Evolutionary conservation across 2,329 filamentous ascomycete genomes (phyloP), one percentile per base, ranked within the genome.

Genomic region (Moelleriella libera): DNA sequence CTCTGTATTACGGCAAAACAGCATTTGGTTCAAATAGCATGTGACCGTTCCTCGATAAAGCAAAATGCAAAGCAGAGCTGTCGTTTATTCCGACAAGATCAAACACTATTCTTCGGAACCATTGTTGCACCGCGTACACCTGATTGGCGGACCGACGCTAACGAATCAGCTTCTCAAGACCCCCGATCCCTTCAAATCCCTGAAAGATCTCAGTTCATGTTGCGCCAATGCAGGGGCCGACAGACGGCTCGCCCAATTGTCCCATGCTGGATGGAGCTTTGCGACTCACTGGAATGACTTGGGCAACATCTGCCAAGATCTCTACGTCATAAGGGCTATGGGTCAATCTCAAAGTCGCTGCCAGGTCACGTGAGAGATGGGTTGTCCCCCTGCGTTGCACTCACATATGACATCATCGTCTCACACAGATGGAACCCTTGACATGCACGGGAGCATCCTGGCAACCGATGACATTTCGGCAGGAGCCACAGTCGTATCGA

Each of bases 181-280:
- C 34, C 34, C 34, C 34, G 8, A 37, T 37, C 34, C 34, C 34
- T 37, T 2, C 8, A 37, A 37, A 12, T 12, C 41, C 10, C 9
- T 42, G 41, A 29, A 44, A 41, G 21, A 28, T 21, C 32, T 34
- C 32, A 41, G 11, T 37, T 34, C 14, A 34, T 6, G 5, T 28
- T 9, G 31, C n/a, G 30, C 45, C 29, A 31, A 46, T 32, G 40
- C 45, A 46, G 45, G 45, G 45, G 45, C 45, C 45, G 45, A 42
- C 7, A 41, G 6, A 45, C 32, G 44, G 31, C 31, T 30, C 11
- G 21, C 21, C 21, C 21, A 21, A 21, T 21, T 21, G 21, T 21
- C 21, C 21, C 21, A 21, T 21, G 21, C 21, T 21, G 21, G 21
- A 21, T 21, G 21, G 21, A 21, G 21, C 21, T 21, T 21, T 21